phyloP scores from a whole-genome alignment of 108 stramenopile species.

The Conticribra weissflogii region DNA sequence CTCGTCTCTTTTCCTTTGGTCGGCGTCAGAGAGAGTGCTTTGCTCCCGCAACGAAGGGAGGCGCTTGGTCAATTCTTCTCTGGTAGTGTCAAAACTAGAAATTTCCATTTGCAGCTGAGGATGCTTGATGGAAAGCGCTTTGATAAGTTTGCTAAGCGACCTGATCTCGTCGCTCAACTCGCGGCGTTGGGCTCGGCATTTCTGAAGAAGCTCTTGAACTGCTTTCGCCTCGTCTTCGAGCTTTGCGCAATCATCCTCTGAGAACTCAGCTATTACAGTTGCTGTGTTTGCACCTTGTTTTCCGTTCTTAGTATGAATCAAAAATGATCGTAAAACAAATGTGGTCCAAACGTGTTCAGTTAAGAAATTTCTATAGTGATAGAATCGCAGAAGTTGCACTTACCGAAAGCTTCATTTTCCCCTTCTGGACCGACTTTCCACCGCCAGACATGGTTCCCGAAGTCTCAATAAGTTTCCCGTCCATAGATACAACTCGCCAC shows the following conservation, averaged over 20 bases:
- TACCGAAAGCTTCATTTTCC: slow-evolving; percentile 85
- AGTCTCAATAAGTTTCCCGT: slow-evolving; percentile 96
- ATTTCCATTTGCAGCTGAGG: slow-evolving; percentile 89
- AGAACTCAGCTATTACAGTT: slow-evolving; percentile 36
- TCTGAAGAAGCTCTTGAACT: slow-evolving; percentile 54
- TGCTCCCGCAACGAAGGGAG: slow-evolving; percentile 77
- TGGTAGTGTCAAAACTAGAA: slow-evolving; percentile 79
- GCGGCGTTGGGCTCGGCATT: slow-evolving; percentile 62
- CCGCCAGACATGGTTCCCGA: slow-evolving; percentile 99
- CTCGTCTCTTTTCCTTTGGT: slow-evolving; percentile 60
- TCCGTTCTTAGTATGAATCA: slow-evolving; percentile 61
- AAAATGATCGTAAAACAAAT: slow-evolving; percentile 1
- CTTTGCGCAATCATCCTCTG: slow-evolving; percentile 48
- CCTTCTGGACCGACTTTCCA: slow-evolving; percentile 82
- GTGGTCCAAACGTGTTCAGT: slow-evolving; percentile 3
- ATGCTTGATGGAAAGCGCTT: slow-evolving; percentile 65
- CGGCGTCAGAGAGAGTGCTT: slow-evolving; percentile 73
- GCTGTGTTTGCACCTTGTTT: slow-evolving; percentile 30
- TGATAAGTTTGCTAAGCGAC: slow-evolving; percentile 64
- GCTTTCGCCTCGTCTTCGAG: slow-evolving; percentile 65
- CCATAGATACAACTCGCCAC: slow-evolving; percentile 94
- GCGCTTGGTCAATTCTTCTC: slow-evolving; percentile 77
- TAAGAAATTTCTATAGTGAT: too few relatives aligned
- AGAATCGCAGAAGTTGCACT: slow-evolving; percentile 24
- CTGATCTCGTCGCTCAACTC: slow-evolving; percentile 72